phyloP scores from a whole-genome alignment of 2,329 filamentous ascomycete genomes.

The Helotiales sp. region DNA sequence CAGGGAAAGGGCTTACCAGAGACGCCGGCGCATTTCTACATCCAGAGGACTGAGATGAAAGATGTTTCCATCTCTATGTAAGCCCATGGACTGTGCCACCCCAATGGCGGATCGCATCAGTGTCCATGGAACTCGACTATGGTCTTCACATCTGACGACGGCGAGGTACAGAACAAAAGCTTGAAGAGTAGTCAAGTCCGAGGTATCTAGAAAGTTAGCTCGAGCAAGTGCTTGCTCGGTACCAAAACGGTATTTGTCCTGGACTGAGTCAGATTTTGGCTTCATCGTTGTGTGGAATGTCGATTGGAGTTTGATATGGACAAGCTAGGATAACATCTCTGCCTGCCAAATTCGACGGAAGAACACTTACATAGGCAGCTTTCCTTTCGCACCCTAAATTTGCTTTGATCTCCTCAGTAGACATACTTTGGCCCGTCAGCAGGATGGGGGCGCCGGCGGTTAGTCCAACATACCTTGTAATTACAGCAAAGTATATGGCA shows the following conservation, averaged over 20 bases:
- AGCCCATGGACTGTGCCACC: constrained; percentile 49
- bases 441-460: no score
- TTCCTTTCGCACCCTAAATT: constrained; percentile 11
- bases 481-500: constrained; percentile 60
- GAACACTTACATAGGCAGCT: neutral
- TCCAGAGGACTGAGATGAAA: constrained; percentile 52
- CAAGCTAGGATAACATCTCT: no score
- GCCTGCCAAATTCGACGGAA: neutral
- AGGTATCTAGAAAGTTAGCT: constrained; percentile 63
- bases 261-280: neutral
- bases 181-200: constrained; percentile 64
- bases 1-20: constrained; percentile 50
- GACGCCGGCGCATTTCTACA: constrained; percentile 61
- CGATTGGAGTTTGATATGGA: no score
- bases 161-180: constrained; percentile 64
- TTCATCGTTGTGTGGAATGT: no score
- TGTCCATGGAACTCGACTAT: constrained; percentile 63
- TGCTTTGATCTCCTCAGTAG: constrained; percentile 10
- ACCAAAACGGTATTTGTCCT: constrained; percentile 49
- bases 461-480: constrained; percentile 46
- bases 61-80: constrained; percentile 51
- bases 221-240: constrained; percentile 65
- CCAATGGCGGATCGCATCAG: constrained; percentile 65
- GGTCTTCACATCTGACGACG: constrained; percentile 57
- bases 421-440: constrained; percentile 13